phyloP scores from a whole-genome alignment of 306 rosid genomes.

The Mimosa bimucronata region DNA sequence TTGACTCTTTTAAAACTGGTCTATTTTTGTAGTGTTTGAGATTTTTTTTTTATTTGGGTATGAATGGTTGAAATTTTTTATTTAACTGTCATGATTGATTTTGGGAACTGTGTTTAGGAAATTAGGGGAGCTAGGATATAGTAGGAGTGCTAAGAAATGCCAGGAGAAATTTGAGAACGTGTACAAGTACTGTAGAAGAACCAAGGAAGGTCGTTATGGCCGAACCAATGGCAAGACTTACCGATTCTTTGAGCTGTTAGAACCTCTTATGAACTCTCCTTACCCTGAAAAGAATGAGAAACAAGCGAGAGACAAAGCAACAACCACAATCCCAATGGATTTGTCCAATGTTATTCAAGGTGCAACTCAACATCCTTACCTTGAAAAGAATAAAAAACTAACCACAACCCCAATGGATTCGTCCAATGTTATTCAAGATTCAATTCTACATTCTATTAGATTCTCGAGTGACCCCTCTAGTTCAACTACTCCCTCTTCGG shows the following conservation, averaged over 20 bases:
- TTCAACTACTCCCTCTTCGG: constrained; percentile 49
- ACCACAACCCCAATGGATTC: constrained; percentile 18
- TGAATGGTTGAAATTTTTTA: not conserved
- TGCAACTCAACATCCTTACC: constrained; percentile 55
- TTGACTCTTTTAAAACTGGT: not conserved
- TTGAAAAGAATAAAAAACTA: not conserved
- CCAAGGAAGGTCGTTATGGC: constrained; percentile 62
- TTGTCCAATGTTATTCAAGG: constrained; percentile 43
- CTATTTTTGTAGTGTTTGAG: not conserved
- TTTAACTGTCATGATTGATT: constrained; percentile 35
- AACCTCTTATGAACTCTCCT: constrained; percentile 43
- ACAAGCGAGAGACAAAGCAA: constrained; percentile 32
- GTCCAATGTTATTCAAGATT: constrained; percentile 45
- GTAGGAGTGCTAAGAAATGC: constrained; percentile 72
- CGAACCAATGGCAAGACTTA: constrained; percentile 57
- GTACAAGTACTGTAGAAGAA: constrained; percentile 76
- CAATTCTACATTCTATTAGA: constrained; percentile 59
- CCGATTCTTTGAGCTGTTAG: constrained; percentile 70
- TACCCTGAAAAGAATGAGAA: constrained; percentile 7
- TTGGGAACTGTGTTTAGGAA: constrained; percentile 56
- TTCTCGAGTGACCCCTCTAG: constrained; percentile 46
- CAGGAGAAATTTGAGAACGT: constrained; percentile 89
- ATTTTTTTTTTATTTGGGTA: not conserved
- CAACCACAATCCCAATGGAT: constrained; percentile 7
- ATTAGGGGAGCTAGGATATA: constrained; percentile 67